phyloP scores from a whole-genome alignment of 2,329 filamentous ascomycete species.

The Rutstroemia sp. region DNA sequence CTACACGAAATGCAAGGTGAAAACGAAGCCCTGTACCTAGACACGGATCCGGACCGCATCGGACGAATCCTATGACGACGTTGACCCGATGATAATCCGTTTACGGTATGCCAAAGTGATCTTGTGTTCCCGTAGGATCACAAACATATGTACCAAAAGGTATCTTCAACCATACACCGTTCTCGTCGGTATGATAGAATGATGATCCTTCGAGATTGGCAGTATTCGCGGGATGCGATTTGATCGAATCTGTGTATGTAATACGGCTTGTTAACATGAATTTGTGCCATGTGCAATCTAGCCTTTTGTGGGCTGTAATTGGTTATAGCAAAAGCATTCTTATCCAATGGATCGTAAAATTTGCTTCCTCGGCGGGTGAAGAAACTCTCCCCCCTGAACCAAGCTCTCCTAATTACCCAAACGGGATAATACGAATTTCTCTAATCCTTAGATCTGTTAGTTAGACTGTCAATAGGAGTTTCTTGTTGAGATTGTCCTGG shows the following conservation, averaged over 20 bases:
- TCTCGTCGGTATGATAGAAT: not conserved
- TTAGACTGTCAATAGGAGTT: not conserved
- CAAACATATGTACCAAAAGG: not conserved
- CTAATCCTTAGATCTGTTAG: not conserved
- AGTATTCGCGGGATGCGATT: not conserved
- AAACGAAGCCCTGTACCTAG: not conserved
- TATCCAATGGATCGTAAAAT: constrained; percentile 20
- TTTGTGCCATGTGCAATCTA: not conserved
- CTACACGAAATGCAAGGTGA: not conserved
- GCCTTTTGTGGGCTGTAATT: constrained; percentile 11
- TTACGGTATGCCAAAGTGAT: not conserved
- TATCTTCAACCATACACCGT: constrained; percentile 5
- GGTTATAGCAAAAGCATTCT: constrained; percentile 13
- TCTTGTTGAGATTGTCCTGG: not conserved
- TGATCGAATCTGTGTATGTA: not conserved
- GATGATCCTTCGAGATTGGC: not conserved
- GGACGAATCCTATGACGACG: no score
- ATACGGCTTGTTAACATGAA: not conserved
- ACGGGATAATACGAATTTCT: not conserved
- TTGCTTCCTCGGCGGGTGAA: constrained; percentile 14
- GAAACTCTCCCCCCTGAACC: not conserved
- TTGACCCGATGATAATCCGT: not conserved
- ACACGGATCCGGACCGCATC: no score
- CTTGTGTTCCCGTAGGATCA: not conserved
- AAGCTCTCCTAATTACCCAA: not conserved